Evolutionary conservation across 1,139 yeast species (phyloP), one percentile per base, ranked within the genome.

Genomic region (Geotrichum citri-aurantii): DNA sequence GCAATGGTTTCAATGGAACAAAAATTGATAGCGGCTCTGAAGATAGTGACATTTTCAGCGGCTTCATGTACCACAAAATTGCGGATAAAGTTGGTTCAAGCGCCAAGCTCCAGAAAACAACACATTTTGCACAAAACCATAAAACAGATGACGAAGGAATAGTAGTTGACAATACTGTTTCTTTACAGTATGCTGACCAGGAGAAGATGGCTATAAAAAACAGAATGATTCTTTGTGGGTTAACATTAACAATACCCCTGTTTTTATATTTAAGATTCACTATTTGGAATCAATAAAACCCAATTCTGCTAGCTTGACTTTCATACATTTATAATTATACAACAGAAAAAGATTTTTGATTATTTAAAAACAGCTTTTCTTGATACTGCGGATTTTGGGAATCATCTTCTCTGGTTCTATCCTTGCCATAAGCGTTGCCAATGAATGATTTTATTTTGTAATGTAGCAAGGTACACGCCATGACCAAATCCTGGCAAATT

Each of bases 211-310:
- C 66, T 10, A 60, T 64, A n/a, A 62, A 62, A 40, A 64, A 62
- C 50, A 52, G 66, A 29, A 64, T 64, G 23, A 57, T 64, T 27
- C 54, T 64, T n/a, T 63, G 64, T 40, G 62, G 63, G 23, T 55
- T 64, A 24, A 64, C 66, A 0, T 56, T 64, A 19, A 62, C 65
- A 17, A 63, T 64, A 5, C 66, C 66, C 4, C 52, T 62, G n/a
- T 59, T 64, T 55, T 51, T 64, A 33, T 64, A 62, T 50, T 29
- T 64, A 27, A 62, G 65, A 40, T 61, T 64, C 48, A 58, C 58
- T 12, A 64, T 62, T 55, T 64, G 66, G 66, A 60, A 55, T 48
- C 48, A 47, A 29, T 53, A 33, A 52, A 26, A 46, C 17, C 23
- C 27, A 4, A 52, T 10, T 29, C 4, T 14, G 17, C 24, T 19